Evolutionary conservation across 1,284 basidiomycete genomes (phyloP), one percentile per base, ranked within the genome.

Genomic region (Taiwanofungus camphoratus): DNA sequence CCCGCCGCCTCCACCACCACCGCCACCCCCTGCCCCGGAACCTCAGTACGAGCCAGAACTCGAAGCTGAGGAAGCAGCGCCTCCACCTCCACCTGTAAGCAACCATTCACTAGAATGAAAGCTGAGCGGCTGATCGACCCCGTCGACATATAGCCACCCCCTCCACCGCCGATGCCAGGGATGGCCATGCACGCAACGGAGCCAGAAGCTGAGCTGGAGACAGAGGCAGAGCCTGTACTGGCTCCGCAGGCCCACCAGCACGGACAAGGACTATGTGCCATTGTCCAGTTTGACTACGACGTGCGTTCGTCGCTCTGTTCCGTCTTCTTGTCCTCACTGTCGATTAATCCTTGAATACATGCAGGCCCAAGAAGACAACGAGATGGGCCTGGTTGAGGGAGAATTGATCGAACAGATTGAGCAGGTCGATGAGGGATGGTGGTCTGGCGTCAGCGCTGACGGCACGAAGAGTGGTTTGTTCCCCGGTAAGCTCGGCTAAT

Each of bases 391-490:
- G 16, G 54, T 69, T 2, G 91, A 94, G 61, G 92, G 90, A 39
- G 88, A 93, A 58, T 64, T 83, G 29, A 80, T 95, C 42, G 79
- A 85, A 41, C 76, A 87, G 51, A 81, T 94, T 36, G 88, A 92
- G 61, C 77, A 88, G 64, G 60, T 91, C n/a, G 88, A 86, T 56
- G 87, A 90, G 53, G 87, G 79, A 11, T 86, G 83, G 92, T 93
- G 91, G 91, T 76, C 70, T 49, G 92, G 89, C 22, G 70, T 79
- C 33, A 80, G 81, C 26, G 64, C 70, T 29, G 69, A 68, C 22
- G 88, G 87, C 11, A 65, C 73, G 6, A 72, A 77, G 67, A 67
- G 65, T 5, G 91, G 92, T 3, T 59, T 88, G 36, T 91, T 91
- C 74, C 81, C 89, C 62, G 74, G 85, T 87, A 56, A 36, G 71